Base-by-base conservation (phyloP, 2,329 filamentous ascomycete species). In the Paracorniculantispora psalliotae region DNA sequence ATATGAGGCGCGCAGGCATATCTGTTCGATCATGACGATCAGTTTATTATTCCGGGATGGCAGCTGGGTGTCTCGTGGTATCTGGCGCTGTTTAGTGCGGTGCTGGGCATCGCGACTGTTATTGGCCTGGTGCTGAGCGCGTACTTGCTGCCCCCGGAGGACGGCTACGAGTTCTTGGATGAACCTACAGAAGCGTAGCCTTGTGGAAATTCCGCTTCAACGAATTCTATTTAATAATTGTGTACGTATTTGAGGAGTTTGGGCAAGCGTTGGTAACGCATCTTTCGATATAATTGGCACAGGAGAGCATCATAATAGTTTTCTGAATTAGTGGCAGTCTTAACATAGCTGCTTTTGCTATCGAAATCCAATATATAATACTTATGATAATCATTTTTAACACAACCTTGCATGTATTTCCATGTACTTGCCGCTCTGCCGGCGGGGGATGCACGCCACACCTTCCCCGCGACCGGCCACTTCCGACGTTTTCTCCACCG, bases 31-130 rank as follows among this genome's bases (percentile, higher is more conserved):
- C 81, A 93, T 68, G 90, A 96, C 71, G 84, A 89, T 51, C 86
- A 90, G 65, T 97, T 97, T 71, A 86, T 87, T 67, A 81, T 88
- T 19, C 82, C 83, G 0, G 92, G 91, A 61, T 97, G 91, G 90
- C 79, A 81, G 61, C 81, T 97, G 57, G 92, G 90, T 67, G 84
- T 82, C 57, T 90, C 89, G 1, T 97, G 90, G 84, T 82, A 88
- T 33, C 81, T 96, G 57, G 85, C 84, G 67, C 81, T 80, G 6
- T 71, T 79, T 25, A 85, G 83, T 61, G 84, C 79, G 50, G 71
- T 73, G 25, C 70, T 87, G 1, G 80, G 80, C 25, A 69, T 84
- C 2, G 60, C 85, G 10, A 73, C 78, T 13, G 84, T 82, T 1
- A 74, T 78, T 15, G 85, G 82, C 13, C 77, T 97, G 57, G 77